These are phyloP conservation scores for Flaveria bidentis DNA, from an alignment of 129 eudicot species.

Conservation along the genomic window DNA sequence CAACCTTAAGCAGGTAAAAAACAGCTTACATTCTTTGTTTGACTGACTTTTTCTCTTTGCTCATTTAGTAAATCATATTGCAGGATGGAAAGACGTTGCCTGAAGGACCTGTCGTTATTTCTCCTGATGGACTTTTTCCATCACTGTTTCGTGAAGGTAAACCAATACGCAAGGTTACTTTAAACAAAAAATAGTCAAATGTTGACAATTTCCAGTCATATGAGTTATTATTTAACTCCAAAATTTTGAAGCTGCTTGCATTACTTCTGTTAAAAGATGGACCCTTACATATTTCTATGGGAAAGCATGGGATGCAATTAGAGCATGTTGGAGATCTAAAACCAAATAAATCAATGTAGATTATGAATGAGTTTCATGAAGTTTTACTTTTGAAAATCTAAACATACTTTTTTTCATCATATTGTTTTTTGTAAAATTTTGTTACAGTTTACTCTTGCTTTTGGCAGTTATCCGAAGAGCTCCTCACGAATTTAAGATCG, in stretches of 20 bases:
- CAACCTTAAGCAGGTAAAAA: slow-evolving; percentile 80
- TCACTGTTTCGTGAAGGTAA: slow-evolving; percentile 95
- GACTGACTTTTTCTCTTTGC: slow-evolving; percentile 15
- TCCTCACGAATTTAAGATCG: slow-evolving; percentile 91
- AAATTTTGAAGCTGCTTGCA: too few relatives aligned
- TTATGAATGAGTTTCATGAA: not conserved
- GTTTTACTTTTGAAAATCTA: not conserved
- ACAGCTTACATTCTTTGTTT: slow-evolving; percentile 7
- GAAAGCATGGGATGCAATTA: not conserved
- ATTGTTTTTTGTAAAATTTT: not conserved
- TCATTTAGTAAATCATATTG: slow-evolving; percentile 21
- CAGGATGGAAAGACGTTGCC: slow-evolving; percentile 91
- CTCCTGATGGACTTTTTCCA: slow-evolving; percentile 99
- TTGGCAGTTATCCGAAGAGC: slow-evolving; percentile 95
- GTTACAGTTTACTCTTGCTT: not conserved
- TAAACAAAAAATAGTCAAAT: not conserved
- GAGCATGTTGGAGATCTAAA: slow-evolving; percentile 15
- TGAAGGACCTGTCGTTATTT: slow-evolving; percentile 93
- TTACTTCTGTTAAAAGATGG: not conserved
- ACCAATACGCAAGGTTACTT: not conserved
- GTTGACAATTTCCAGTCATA: slow-evolving; percentile 16
- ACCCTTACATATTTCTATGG: not conserved
- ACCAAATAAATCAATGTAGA: not conserved
- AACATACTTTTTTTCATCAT: not conserved
- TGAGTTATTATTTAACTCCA: slow-evolving; percentile 1